Evolutionary conservation across 768 basidiomycete species (phyloP), one percentile per base, ranked within the genome.

Genomic region (Zangia roseola): DNA sequence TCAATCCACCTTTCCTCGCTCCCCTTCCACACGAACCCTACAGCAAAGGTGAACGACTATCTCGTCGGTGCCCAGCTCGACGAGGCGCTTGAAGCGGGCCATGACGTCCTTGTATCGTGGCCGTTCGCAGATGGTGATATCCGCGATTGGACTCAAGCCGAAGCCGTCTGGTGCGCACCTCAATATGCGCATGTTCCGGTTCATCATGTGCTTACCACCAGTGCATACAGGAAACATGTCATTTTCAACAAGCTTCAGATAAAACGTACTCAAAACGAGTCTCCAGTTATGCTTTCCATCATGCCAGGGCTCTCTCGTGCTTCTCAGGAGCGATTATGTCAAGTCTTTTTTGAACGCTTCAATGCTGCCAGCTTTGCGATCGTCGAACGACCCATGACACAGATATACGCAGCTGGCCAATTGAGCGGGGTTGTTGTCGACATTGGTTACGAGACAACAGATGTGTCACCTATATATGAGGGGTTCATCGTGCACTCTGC

Each of bases 261-360:
- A 43, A 81, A 88, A 44, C 86, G 93, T 47, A 80, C 80, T 7
- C 90, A 91, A 58, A 93, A 94, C 63, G 91, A 94, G 63, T 93
- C 89, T 16, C 90, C 91, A 2, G 81, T 91, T 46, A 76, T 94
- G 26, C 76, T 94, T 49, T 83, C 86, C 33, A 74, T 94, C 46
- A 70, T 77, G 5, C 69, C 84, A 0, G 80, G 82, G 25, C 78
- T 90, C 19, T 79, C 88, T 21, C 79, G 87, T 44, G 71, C 73
- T 31, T 76, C 81, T 9, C 80, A 86, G 65, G 89, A 94, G 63
- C 77, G 77, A 37, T 78, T 87, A 58, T 87, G 85, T 58, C 91
- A 88, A 60, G 76, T 90, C 33, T 91, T 94, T 70, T 97, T 97
- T 59, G 93, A 95, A 63, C 86, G 89, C 21, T 90, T 94, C 79